Evolutionary conservation across 2,329 filamentous ascomycete species (phyloP).

Genomic region (Penicillium griseofulvum): DNA sequence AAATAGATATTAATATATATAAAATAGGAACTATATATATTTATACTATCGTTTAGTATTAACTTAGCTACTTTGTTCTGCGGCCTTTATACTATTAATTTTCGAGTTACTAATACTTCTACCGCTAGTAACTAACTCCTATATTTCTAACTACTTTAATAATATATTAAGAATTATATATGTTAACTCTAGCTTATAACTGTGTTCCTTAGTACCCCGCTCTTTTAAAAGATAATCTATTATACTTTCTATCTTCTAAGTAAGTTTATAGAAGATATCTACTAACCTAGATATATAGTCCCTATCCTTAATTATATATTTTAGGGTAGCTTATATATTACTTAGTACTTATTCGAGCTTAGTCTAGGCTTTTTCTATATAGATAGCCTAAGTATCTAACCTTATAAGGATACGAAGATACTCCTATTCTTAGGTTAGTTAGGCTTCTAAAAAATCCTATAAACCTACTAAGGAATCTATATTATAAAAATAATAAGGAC

Average conservation of each 20-base stretch:
- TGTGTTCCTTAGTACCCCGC: background rate
- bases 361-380: background rate
- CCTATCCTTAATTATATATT: background rate
- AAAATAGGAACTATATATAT: background rate
- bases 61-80: background rate
- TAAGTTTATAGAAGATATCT: background rate
- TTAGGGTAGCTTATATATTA: background rate
- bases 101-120: background rate
- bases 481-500: background rate
- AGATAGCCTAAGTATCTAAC: background rate
- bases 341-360: background rate
- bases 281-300: background rate
- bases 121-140: background rate
- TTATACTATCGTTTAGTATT: background rate
- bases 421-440: background rate
- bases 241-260: background rate
- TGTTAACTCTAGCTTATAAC: background rate
- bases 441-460: background rate
- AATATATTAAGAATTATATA: background rate
- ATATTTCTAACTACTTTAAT: background rate
- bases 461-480: background rate
- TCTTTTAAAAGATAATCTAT: background rate
- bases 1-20: background rate
- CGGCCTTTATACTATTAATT: background rate
- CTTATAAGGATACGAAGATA: background rate